These are phyloP conservation scores for Xylaria sp. DNA, from an alignment of 2,329 filamentous ascomycete species.

Conservation along the genomic window DNA sequence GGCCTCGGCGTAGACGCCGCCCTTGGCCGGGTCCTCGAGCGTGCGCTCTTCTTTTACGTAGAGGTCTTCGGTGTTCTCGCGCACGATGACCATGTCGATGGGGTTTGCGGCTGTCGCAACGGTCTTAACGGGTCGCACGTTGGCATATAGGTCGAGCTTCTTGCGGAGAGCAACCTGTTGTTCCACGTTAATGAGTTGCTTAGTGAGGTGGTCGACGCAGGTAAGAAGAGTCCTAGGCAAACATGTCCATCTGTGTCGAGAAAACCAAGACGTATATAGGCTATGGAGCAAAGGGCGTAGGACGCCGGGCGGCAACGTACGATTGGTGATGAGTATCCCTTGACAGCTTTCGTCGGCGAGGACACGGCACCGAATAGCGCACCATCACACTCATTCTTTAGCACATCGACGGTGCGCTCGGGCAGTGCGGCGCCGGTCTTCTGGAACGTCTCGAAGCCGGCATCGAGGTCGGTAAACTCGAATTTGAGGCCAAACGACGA, in stretches of 20 bases:
- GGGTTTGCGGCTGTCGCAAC: constrained; percentile 72
- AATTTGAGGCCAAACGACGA: constrained; percentile 92
- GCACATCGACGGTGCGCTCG: constrained; percentile 87
- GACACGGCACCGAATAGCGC: constrained; percentile 96
- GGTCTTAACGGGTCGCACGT: constrained; percentile 94
- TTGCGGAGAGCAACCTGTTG: constrained; percentile 83
- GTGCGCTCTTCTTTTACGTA: constrained; percentile 98
- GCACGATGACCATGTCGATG: constrained; percentile 97
- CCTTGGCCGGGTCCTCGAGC: constrained; percentile 73
- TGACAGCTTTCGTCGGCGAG: constrained; percentile 88
- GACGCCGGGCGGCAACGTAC: constrained; percentile 52
- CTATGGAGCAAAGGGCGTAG: not conserved
- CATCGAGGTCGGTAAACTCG: constrained; percentile 91
- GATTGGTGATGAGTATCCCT: constrained; percentile 96
- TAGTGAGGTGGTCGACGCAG: not conserved
- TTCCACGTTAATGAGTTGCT: not conserved
- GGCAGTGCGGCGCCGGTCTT: constrained; percentile 88
- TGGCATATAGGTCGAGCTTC: constrained; percentile 93
- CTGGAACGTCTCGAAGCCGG: constrained; percentile 94
- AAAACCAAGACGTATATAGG: not conserved
- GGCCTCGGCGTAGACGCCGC: constrained; percentile 89
- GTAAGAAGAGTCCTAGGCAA: not conserved
- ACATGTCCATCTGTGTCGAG: no score
- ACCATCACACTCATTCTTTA: constrained; percentile 92
- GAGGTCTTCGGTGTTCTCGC: constrained; percentile 98